Base-by-base conservation (phyloP, 768 basidiomycete genomes). In the Lactarius trivialis region DNA sequence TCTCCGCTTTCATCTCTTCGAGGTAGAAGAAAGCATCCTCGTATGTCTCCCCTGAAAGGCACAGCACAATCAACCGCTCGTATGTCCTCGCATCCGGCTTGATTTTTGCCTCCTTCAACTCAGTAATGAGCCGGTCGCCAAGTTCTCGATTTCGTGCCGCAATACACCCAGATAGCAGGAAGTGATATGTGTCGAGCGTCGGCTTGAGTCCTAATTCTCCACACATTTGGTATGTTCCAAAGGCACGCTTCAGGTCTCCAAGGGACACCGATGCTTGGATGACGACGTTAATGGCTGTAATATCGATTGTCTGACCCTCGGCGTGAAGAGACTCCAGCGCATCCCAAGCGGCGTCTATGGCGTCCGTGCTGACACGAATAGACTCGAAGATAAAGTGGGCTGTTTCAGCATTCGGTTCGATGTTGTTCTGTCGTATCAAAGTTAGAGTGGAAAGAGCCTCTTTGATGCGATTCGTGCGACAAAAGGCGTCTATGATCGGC, bases 11-110 rank as follows among this genome's bases (percentile, higher is more conserved):
- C 88, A 92, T 91, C 76, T 90, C 88, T 71, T 93, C 91, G 34
- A 96, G 79, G 73, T 91, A 93, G 70, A 85, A 86, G 75, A 94
- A 94, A 0, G 91, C 90, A 64, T 92, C 90, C 69, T 93, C 91
- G 72, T 92, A 95, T 3, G 76, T 77, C 8, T 81, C 72, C 68
- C 89, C 86, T 0, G 85, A 84, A 15, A 94, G 78, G 69, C 85
- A 88, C 4, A 94, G 79, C 12, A 75, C 65, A 63, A 94, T 82
- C 74, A 93, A 79, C 34, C 78, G 77, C 68, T 85, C 82, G 72
- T 85, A 92, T 2, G 86, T 90, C 32, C 75, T 73, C 41, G 74
- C 71, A 70, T 91, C 78, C 19, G 85, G 83, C 58, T 76, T 75
- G 63, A 91, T 68, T 36, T 75, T 75, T 12, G 76, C 76, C 30